Conservation (phyloP, 352 stramenopile genomes). For the Globisporangium camurandrum region DNA sequence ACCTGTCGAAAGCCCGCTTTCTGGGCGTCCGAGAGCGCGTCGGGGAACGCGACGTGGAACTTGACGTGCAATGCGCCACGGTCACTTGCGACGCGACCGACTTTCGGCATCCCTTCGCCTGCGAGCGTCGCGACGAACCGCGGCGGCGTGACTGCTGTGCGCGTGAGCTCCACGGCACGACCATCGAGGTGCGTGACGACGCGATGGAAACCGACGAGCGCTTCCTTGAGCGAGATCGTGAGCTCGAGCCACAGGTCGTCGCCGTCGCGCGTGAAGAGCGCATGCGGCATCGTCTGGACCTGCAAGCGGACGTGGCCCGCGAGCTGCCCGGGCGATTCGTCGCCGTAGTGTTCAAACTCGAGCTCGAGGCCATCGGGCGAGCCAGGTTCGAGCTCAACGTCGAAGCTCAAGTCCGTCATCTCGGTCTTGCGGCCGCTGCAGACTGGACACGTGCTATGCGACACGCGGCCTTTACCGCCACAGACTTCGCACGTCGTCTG, state of each 20-base stretch:
- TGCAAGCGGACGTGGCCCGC: constrained; percentile 92
- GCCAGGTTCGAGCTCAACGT: constrained; percentile 93
- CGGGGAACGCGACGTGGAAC: constrained; percentile 94
- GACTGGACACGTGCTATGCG: constrained; percentile 89
- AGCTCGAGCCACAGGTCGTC: constrained; percentile 95
- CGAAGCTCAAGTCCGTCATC: constrained; percentile 92
- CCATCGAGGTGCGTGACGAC: constrained; percentile 92
- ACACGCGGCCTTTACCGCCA: constrained; percentile 89
- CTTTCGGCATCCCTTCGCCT: constrained; percentile 95
- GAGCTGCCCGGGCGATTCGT: constrained; percentile 85
- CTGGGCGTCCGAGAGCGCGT: constrained; percentile 82
- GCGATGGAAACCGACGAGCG: constrained; percentile 91
- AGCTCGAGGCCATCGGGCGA: constrained; percentile 91
- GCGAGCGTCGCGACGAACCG: constrained; percentile 86
- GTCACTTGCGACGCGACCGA: constrained; percentile 83
- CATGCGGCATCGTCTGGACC: constrained; percentile 79
- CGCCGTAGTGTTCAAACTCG: constrained; percentile 89
- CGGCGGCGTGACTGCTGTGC: constrained; percentile 87
- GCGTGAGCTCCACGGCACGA: constrained; percentile 81
- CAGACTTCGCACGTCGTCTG: constrained; percentile 88
- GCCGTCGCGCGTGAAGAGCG: constrained; percentile 88
- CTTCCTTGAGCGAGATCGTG: constrained; percentile 92
- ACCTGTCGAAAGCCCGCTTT: constrained; percentile 47
- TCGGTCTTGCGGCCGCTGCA: constrained; percentile 81
- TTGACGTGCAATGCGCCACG: constrained; percentile 91